Evolutionary conservation across 1,284 basidiomycete genomes (phyloP).

Genomic region (Cryptococcus depauperatus): DNA sequence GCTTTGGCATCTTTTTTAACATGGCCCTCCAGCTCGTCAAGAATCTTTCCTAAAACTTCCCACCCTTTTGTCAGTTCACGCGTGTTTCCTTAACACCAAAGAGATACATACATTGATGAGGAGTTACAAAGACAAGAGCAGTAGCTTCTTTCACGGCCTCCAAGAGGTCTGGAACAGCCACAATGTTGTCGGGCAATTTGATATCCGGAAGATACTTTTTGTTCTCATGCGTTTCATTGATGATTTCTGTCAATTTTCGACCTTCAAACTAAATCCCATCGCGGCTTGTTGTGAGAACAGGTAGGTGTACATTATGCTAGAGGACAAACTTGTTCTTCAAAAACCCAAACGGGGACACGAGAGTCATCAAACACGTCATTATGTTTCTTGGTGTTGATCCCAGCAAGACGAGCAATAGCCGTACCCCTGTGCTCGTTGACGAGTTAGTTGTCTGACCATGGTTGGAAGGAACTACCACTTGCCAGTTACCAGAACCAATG

Average conservation of each 20-base stretch:
- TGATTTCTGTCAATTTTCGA: conserved; percentile 51
- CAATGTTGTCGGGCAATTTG: conserved; percentile 49
- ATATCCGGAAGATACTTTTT: conserved; percentile 50
- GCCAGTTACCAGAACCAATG: conserved; percentile 49
- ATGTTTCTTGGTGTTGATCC: conserved; percentile 46
- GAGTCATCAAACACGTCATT: conserved; percentile 46
- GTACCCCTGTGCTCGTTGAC: conserved; percentile 47
- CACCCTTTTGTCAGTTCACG: not conserved
- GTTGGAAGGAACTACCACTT: conserved; percentile 3
- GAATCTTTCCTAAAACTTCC: conserved; percentile 37
- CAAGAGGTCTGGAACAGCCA: conserved; percentile 48
- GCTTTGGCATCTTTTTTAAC: conserved; percentile 44
- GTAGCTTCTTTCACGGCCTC: conserved; percentile 51
- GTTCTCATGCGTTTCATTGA: conserved; percentile 49
- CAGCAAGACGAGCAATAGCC: conserved; percentile 51
- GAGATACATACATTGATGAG: conserved; percentile 48
- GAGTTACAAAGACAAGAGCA: conserved; percentile 52
- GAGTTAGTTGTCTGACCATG: not conserved
- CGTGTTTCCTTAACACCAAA: not conserved
- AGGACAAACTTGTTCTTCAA: conserved; percentile 47
- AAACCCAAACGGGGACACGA: conserved; percentile 49
- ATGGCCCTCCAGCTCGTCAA: conserved; percentile 47
- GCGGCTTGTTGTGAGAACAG: not conserved
- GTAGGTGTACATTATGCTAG: too few species aligned
- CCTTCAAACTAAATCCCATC: conserved; percentile 47